Conservation (phyloP, 2,329 filamentous ascomycete species). For the Cladophialophora psammophila region DNA sequence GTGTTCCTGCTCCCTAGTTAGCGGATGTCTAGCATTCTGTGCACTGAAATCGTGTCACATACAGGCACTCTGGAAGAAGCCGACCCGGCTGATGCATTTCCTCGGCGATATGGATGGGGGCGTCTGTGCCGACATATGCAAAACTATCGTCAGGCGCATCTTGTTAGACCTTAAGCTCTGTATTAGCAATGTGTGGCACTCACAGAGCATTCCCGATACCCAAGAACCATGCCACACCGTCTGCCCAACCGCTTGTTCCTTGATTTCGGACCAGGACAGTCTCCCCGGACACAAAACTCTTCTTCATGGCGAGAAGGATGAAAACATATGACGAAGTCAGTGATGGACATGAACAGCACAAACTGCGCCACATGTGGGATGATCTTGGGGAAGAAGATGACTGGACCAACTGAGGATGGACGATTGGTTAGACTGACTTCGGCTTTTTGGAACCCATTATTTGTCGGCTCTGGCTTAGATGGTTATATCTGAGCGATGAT, state of each 20-base stretch:
- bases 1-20: constrained; percentile 16
- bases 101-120: constrained; percentile 41
- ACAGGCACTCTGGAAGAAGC: not conserved
- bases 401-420: not conserved
- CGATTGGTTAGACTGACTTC: not conserved
- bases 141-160: constrained; percentile 30
- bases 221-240: constrained; percentile 63
- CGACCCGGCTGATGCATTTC: constrained; percentile 15
- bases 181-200: constrained; percentile 21
- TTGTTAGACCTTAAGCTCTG: constrained; percentile 26
- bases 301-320: constrained; percentile 40
- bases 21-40: constrained; percentile 6
- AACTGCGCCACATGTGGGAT: constrained; percentile 30
- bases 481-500: too few relatives aligned
- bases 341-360: constrained; percentile 33
- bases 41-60: constrained; percentile 13
- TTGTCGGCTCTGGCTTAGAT: too few relatives aligned
- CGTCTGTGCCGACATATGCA: constrained; percentile 43
- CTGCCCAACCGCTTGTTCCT: constrained; percentile 75
- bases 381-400: constrained; percentile 21
- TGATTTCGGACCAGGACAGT: not conserved
- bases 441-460: too few relatives aligned
- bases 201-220: constrained; percentile 43
- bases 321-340: constrained; percentile 42
- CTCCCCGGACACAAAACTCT: not conserved